phyloP scores from a whole-genome alignment of 1,139 yeast species.

The Magnusiomyces sp. region DNA sequence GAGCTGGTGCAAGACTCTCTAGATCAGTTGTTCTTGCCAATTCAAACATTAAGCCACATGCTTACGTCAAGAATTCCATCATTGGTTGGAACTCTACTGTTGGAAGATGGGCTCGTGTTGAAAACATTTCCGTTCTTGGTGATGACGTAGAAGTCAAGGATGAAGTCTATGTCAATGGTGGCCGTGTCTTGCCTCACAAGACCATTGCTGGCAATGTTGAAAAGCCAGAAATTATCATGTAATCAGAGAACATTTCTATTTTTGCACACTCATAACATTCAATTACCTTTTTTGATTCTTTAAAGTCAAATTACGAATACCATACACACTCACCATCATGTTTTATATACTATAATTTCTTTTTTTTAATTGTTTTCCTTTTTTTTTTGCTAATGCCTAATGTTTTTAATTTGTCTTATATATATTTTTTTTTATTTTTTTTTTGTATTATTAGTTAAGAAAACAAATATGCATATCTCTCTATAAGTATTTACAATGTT shows the following conservation, averaged over 20 bases:
- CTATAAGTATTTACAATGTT: too few species aligned
- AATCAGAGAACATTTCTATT: conserved; percentile 14
- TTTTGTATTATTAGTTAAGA: too few species aligned
- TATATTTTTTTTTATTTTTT: too few species aligned
- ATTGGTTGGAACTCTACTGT: conserved; percentile 99
- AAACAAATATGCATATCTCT: too few species aligned
- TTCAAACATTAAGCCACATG: conserved; percentile 92
- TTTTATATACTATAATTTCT: too few species aligned
- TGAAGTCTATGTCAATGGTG: conserved; percentile 98
- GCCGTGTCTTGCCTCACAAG: conserved; percentile 98
- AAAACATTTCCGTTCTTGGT: conserved; percentile 95
- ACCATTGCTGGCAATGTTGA: conserved; percentile 93
- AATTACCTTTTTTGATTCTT: too few species aligned
- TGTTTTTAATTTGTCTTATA: too few species aligned
- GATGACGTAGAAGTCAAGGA: conserved; percentile 98
- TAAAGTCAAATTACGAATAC: too few species aligned
- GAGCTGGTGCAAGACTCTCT: conserved; percentile 98
- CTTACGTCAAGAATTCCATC: conserved; percentile 95
- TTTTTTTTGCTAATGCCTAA: too few species aligned
- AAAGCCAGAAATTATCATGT: conserved; percentile 97
- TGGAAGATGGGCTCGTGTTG: conserved; percentile 99
- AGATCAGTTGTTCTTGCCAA: conserved; percentile 89
- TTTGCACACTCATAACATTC: too few species aligned
- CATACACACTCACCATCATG: too few species aligned
- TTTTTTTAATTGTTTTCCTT: too few species aligned